Percentiles rank a stretch among this genome's conserved stretches.
phyloP scores from a whole-genome alignment of 163 green algal species.

The Botryococcus braunii region DNA sequence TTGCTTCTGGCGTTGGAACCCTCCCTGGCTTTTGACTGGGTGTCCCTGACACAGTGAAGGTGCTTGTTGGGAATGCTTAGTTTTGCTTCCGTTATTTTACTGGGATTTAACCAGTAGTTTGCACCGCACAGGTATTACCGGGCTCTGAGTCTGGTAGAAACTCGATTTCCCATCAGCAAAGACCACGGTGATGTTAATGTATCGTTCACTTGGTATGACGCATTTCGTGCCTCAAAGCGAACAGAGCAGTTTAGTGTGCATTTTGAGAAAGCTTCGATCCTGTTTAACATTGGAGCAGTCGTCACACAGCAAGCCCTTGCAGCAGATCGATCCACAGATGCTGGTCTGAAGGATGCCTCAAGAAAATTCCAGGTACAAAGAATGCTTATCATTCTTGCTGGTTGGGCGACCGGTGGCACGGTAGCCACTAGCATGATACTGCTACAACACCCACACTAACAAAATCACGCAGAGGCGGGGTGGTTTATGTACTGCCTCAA shows the following conservation, averaged over 20 bases:
- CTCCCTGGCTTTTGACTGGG: too few relatives aligned
- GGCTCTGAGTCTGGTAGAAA: slow-evolving; percentile 73
- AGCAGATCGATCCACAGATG: slow-evolving; percentile 51
- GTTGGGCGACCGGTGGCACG: too few relatives aligned
- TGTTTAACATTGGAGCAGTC: slow-evolving; percentile 87
- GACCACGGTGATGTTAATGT: slow-evolving; percentile 63
- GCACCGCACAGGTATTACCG: slow-evolving; percentile 76
- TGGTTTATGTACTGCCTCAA: too few relatives aligned
- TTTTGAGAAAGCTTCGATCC: slow-evolving; percentile 83
- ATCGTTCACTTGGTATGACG: slow-evolving; percentile 74
- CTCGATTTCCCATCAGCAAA: slow-evolving; percentile 80
- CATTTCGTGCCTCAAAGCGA: slow-evolving; percentile 43
- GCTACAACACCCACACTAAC: too few relatives aligned
- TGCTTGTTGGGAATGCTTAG: too few relatives aligned
- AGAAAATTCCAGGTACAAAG: slow-evolving; percentile 69
- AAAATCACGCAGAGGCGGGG: too few relatives aligned
- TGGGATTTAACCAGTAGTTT: too few relatives aligned
- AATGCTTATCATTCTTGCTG: too few relatives aligned
- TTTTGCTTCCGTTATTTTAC: too few relatives aligned
- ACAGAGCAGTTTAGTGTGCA: slow-evolving; percentile 65
- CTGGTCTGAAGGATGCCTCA: slow-evolving; percentile 69
- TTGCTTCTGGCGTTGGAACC: too few relatives aligned
- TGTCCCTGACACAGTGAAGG: too few relatives aligned
- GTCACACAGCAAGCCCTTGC: slow-evolving; percentile 67
- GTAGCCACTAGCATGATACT: too few relatives aligned